Base-by-base conservation (phyloP, 2,329 filamentous ascomycete genomes). In the Botrytis hyacinthi region DNA sequence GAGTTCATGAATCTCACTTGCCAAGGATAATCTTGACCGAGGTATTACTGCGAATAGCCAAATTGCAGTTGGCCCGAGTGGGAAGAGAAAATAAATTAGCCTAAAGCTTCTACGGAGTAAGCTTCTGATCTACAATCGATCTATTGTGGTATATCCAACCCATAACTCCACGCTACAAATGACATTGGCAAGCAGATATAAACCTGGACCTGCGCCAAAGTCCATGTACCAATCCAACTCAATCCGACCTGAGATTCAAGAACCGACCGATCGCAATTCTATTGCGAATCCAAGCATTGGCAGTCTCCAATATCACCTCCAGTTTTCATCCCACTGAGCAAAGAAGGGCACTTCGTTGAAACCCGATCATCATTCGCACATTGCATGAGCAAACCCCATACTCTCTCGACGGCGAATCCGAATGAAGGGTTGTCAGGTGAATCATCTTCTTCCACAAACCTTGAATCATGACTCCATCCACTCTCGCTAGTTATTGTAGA, bases 311-410 rank as follows among this genome's bases (percentile, higher is more conserved):
- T 73, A 18, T 75, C 61, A 8, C 75, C 77, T 44, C 72, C 75
- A 20, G 40, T 69, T 74, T 93, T 92, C 75, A 90, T 93, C 0
- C 93, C 93, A 76, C 93, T 93, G 74, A 91, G 92, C 7, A 97
- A 84, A 78, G 94, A 94, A 75, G 95, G 92, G 20, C 93, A 93
- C 74, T 94, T 94, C 2, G 91, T 91, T 20, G 93, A 93, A 65
- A 96, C 92, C 77, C 93, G 90, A 0, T 92, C 95, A 74, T 88
- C 83, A 35, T 9, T 57, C 14, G 76, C 76, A 75, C 78, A 80
- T 72, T 80, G 79, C 74, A 80, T 74, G 18, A 80, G 61, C 51
- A 80, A 68, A 16, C 75, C 70, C 79, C 79, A 80, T 16, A 80
- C 61, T 48, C 79, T 74, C 66, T 80, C 79, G 40, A 80, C 71